Percentiles rank a stretch among this genome's conserved stretches.
Conservation (phyloP, 1,139 yeast species). For the Kazachstania sp. region DNA sequence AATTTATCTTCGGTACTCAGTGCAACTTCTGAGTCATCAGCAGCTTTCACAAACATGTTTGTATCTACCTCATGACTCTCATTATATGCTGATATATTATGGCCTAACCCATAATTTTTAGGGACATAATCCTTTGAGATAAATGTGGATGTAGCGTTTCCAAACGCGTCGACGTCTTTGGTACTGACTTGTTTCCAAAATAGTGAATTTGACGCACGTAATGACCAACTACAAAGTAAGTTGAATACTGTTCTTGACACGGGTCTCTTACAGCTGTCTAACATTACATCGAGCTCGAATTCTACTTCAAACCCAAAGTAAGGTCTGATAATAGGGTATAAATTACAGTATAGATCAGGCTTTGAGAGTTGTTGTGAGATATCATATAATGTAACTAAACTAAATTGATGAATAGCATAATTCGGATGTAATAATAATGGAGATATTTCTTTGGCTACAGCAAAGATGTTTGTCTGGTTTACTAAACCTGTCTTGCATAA, state of each 20-base stretch:
- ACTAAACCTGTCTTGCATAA: conserved; percentile 49
- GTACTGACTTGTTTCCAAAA: conserved; percentile 61
- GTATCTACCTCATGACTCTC: conserved; percentile 15
- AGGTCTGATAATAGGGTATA: conserved; percentile 74
- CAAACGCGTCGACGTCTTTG: conserved; percentile 36
- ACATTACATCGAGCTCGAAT: conserved; percentile 55
- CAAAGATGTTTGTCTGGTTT: conserved; percentile 42
- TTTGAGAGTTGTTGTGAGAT: conserved; percentile 54
- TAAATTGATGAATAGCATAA: conserved; percentile 71
- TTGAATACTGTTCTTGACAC: conserved; percentile 60
- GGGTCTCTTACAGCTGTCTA: conserved; percentile 59
- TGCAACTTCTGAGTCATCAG: conserved; percentile 35
- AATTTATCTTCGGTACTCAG: conserved; percentile 54
- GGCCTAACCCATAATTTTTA: conserved; percentile 22
- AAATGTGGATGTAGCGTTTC: conserved; percentile 36
- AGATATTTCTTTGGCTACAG: conserved; percentile 40
- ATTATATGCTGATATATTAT: conserved; percentile 5
- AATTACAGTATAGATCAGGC: conserved; percentile 75
- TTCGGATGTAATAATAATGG: conserved; percentile 74
- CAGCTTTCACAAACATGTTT: conserved; percentile 31
- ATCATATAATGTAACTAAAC: conserved; percentile 52
- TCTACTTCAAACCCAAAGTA: conserved; percentile 70
- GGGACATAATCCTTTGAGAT: conserved; percentile 30
- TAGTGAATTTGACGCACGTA: conserved; percentile 53
- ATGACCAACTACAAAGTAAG: conserved; percentile 63